Conservation (phyloP, 352 stramenopile species). For the Lagenidium giganteum region DNA sequence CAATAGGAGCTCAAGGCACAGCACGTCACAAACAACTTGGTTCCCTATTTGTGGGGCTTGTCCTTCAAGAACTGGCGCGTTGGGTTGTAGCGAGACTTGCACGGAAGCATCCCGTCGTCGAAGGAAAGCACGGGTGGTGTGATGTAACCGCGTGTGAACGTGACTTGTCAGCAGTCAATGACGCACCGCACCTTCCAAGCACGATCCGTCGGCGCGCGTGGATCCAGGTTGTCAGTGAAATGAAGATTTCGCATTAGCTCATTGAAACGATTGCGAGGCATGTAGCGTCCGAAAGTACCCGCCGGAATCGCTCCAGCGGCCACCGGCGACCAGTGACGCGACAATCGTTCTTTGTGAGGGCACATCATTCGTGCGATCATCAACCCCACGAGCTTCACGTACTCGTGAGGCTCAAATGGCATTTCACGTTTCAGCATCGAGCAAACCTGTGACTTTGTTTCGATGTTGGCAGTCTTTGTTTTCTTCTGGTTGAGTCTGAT, state of each 20-base stretch:
- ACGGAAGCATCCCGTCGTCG: conserved; percentile 12
- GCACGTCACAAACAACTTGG: conserved; percentile 11
- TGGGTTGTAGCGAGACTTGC: neutral
- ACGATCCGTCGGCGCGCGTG: conserved; percentile 1
- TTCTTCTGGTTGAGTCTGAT: neutral
- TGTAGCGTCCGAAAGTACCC: conserved; percentile 5
- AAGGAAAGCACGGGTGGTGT: conserved; percentile 2
- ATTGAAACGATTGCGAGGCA: conserved; percentile 2
- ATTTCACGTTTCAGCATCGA: neutral
- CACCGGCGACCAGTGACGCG: conserved; percentile 10
- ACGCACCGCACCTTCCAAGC: conserved; percentile 9
- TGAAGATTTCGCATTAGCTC: conserved; percentile 4
- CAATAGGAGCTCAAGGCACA: conserved; percentile 9
- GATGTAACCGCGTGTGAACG: conserved; percentile 3
- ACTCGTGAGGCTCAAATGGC: neutral
- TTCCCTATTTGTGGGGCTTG: conserved; percentile 13
- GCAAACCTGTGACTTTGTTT: neutral
- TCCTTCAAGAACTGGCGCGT: conserved; percentile 10
- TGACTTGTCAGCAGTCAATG: conserved; percentile 1
- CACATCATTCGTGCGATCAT: conserved; percentile 5
- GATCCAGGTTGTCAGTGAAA: conserved; percentile 12
- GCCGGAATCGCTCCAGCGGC: conserved; percentile 5
- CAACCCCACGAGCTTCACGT: neutral
- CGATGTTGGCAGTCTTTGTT: neutral
- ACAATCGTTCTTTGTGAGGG: conserved; percentile 9